These are phyloP conservation scores for Vigna mungo DNA, from an alignment of 306 rosid species.

Conservation along the genomic window DNA sequence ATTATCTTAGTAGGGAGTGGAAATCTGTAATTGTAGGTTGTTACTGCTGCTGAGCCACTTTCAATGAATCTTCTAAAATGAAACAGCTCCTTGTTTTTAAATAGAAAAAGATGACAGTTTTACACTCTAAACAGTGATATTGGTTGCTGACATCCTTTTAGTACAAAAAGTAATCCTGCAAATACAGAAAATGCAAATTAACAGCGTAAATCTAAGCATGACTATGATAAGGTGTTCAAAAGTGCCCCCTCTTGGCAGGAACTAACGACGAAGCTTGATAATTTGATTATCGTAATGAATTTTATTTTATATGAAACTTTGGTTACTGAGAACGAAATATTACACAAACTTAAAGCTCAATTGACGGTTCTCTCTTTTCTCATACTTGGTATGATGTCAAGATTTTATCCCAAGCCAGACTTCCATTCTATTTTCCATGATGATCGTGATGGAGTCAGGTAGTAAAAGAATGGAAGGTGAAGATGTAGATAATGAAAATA, in stretches of 20 bases:
- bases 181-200: not conserved
- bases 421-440: not conserved
- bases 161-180: slow-evolving; percentile 19
- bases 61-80: not conserved
- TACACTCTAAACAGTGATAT: not conserved
- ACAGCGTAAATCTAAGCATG: too few species aligned
- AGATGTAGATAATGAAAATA: not conserved
- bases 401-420: not conserved
- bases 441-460: not conserved
- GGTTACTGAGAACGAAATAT: not conserved
- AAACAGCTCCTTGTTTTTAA: not conserved
- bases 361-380: too few species aligned
- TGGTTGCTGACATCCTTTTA: slow-evolving; percentile 17
- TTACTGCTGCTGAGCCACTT: not conserved
- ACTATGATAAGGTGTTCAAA: not conserved
- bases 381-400: not conserved
- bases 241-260: not conserved
- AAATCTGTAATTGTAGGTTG: not conserved
- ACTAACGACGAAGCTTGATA: not conserved
- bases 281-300: not conserved
- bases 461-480: not conserved
- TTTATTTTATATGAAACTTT: not conserved
- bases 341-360: not conserved
- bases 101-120: not conserved
- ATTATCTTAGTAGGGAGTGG: not conserved